Conservation (phyloP, 352 stramenopile species). For the Plasmopara muralis region DNA sequence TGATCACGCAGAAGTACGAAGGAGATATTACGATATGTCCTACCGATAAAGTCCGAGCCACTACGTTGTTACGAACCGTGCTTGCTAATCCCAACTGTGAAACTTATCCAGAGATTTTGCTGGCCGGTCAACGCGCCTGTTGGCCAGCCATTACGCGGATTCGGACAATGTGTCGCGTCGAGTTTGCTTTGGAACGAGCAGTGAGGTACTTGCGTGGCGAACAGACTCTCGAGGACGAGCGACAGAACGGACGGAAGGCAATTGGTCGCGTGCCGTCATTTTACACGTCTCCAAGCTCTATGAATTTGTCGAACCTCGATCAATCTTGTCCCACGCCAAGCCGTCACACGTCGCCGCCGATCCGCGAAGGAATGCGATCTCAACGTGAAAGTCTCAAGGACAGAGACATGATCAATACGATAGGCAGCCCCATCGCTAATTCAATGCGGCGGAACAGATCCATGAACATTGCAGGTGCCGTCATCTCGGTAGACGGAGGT, state of each 20-base stretch:
- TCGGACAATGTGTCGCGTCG: slow-evolving; percentile 93
- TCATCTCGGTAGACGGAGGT: slow-evolving; percentile 72
- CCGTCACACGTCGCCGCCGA: slow-evolving; percentile 5
- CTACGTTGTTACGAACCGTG: slow-evolving; percentile 68
- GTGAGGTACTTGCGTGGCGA: slow-evolving; percentile 76
- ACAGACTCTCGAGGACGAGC: slow-evolving; percentile 74
- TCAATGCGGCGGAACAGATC: slow-evolving; percentile 64
- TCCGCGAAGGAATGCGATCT: slow-evolving; percentile 13
- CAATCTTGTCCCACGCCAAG: slow-evolving; percentile 27
- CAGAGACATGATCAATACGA: background rate
- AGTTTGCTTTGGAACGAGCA: slow-evolving; percentile 93
- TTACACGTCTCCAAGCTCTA: slow-evolving; percentile 81
- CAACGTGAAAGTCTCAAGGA: slow-evolving; percentile 21
- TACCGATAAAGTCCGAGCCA: slow-evolving; percentile 83
- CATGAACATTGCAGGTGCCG: slow-evolving; percentile 73
- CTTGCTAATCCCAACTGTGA: slow-evolving; percentile 74
- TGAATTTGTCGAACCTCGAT: slow-evolving; percentile 76
- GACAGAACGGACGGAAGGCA: slow-evolving; percentile 56
- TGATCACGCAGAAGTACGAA: slow-evolving; percentile 94
- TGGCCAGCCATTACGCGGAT: slow-evolving; percentile 94
- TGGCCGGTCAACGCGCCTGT: slow-evolving; percentile 87
- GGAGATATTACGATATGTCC: slow-evolving; percentile 97
- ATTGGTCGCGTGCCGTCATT: slow-evolving; percentile 81
- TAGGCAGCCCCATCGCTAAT: slow-evolving; percentile 12
- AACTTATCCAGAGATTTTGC: slow-evolving; percentile 61